Base-by-base conservation (phyloP, 305 asterid genomes). In the Ajuga reptans region DNA sequence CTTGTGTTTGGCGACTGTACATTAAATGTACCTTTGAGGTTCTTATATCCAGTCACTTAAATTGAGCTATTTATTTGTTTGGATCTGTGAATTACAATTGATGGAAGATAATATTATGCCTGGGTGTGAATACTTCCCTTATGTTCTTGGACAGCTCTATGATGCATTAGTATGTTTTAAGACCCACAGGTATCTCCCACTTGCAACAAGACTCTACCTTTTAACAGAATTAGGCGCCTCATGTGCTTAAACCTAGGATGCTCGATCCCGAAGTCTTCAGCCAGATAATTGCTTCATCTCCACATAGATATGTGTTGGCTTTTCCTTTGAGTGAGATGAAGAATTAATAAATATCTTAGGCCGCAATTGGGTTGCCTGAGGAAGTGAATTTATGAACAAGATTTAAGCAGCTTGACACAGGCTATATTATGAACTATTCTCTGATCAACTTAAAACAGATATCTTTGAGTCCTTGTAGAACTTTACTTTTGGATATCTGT, bases 11-110 rank as follows among this genome's bases (percentile, higher is more conserved):
- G 16, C 61, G 33, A 45, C 46, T 18, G 49, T 42, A 56, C 54
- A 34, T 33, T 37, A n/a, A 57, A 8, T 66, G 17, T 27, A n/a
- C 58, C 27, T 17, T 50, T 29, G 15, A 34, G 31, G 41, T 41
- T 31, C 34, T 53, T 46, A 16, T 68, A 37, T 63, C 68, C 45
- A 68, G 58, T 56, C 64, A 24, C 66, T 74, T 55, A 1, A 18
- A 56, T 43, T 65, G 59, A 54, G 47, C 31, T 49, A 24, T 46
- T 49, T 36, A 39, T 15, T n/a, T 47, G 16, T 66, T 53, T 76
- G 45, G 4, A n/a, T 50, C 61, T 71, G 58, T 8, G 31, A 53
- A 63, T 39, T 63, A 55, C 71, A 46, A 18, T 21, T 56, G 55
- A 18, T 63, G 12, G 10, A 33, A 12, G 42, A 6, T 68, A 12